These are phyloP conservation scores for Verticillium klebahnii DNA, from an alignment of 2,329 filamentous ascomycete genomes.

Conservation along the genomic window DNA sequence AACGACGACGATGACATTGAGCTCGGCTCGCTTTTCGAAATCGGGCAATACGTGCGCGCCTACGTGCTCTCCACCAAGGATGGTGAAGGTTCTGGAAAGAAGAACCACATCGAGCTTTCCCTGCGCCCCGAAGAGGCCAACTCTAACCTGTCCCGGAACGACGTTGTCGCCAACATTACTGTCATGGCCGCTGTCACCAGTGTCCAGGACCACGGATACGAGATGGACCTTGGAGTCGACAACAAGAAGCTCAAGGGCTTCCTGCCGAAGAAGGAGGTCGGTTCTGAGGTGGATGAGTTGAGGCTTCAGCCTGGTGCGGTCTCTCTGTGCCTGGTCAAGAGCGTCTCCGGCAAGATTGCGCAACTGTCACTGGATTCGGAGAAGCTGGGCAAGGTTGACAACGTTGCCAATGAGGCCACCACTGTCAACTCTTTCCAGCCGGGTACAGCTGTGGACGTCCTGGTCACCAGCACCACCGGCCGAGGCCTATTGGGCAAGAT, in stretches of 20 bases:
- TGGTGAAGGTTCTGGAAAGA: slow-evolving; percentile 57
- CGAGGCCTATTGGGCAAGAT: slow-evolving; percentile 85
- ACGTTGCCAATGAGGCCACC: slow-evolving; percentile 68
- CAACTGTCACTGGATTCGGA: slow-evolving; percentile 75
- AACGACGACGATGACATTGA: slow-evolving; percentile 59
- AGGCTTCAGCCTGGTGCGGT: slow-evolving; percentile 78
- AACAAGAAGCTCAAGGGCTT: slow-evolving; percentile 71
- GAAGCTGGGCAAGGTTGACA: slow-evolving; percentile 62
- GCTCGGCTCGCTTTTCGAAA: slow-evolving; percentile 66
- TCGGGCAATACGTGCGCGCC: slow-evolving; percentile 85
- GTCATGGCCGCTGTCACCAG: slow-evolving; percentile 86
- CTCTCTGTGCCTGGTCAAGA: slow-evolving; percentile 76
- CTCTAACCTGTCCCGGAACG: slow-evolving; percentile 64
- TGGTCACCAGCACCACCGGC: slow-evolving; percentile 70
- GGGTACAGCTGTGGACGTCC: slow-evolving; percentile 81
- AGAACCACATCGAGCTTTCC: slow-evolving; percentile 75
- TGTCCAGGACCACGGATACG: slow-evolving; percentile 90
- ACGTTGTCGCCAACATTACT: slow-evolving; percentile 69
- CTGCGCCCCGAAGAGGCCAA: slow-evolving; percentile 78
- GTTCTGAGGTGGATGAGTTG: slow-evolving; percentile 57
- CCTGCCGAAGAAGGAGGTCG: slow-evolving; percentile 78
- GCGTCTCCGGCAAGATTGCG: slow-evolving; percentile 73
- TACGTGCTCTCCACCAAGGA: slow-evolving; percentile 76
- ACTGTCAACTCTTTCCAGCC: slow-evolving; percentile 88
- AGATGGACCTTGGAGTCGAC: slow-evolving; percentile 85